These are phyloP conservation scores for Stenogyne calaminthoides DNA, from an alignment of 305 asterid genomes.

Conservation along the genomic window DNA sequence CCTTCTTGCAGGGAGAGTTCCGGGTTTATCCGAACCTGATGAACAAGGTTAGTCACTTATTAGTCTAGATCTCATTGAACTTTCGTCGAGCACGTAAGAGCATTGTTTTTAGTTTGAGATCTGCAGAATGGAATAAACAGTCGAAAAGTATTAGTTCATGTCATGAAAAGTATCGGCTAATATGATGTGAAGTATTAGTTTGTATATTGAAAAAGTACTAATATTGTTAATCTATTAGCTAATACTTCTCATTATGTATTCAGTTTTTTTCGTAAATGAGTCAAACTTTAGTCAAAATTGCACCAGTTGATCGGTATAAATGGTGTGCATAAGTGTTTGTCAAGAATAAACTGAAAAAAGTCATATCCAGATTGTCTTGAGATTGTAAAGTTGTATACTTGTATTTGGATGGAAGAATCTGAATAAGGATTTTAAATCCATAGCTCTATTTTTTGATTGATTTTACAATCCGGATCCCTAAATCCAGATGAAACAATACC, in stretches of 20 bases:
- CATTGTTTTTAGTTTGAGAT: slow-evolving; percentile 8
- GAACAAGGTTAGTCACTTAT: slow-evolving; percentile 63
- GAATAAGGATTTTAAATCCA: neutral
- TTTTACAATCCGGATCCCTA: neutral
- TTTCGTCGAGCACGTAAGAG: neutral
- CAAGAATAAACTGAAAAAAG: neutral
- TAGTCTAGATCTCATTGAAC: slow-evolving; percentile 23
- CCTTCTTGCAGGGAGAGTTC: slow-evolving; percentile 91
- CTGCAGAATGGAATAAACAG: neutral
- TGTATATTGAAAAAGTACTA: no score
- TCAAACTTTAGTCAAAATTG: no score
- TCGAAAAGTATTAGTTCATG: no score
- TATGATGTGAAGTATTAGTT: no score
- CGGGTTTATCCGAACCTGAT: slow-evolving; percentile 96
- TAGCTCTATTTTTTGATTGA: neutral
- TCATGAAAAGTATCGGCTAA: no score
- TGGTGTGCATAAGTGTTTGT: no score
- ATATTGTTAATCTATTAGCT: no score
- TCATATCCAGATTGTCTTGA: neutral
- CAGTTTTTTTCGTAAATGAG: no score
- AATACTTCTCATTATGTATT: no score
- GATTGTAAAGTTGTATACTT: neutral
- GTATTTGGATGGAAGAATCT: neutral
- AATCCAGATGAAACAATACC: neutral
- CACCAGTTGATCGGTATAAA: no score